A percentile compares a stretch with the other conserved stretches of the same genome.
phyloP scores from a whole-genome alignment of 2,329 filamentous ascomycete genomes.

The Podosphaera xanthii region DNA sequence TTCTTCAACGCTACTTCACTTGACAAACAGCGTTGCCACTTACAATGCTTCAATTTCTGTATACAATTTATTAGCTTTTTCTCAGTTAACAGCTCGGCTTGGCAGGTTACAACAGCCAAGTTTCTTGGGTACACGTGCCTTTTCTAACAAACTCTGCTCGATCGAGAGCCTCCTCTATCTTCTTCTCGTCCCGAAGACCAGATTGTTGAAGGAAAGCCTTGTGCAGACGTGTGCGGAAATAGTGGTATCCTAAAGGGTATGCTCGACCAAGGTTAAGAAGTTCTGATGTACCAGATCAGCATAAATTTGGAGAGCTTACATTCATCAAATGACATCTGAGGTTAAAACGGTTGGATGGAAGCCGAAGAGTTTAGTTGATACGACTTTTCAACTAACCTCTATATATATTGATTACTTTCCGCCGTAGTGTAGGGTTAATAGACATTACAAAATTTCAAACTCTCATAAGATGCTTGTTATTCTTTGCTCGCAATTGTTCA shows the following conservation, averaged over 20 bases:
- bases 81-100: neutral
- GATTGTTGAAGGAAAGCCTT: slow-evolving; percentile 64
- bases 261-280: slow-evolving; percentile 65
- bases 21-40: slow-evolving; percentile 19
- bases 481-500: too few relatives aligned
- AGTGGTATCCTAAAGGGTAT: slow-evolving; percentile 66
- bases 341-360: neutral
- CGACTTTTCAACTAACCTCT: slow-evolving; percentile 36
- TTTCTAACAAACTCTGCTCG: slow-evolving; percentile 79
- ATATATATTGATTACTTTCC: slow-evolving; percentile 66
- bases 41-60: slow-evolving; percentile 80
- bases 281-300: slow-evolving; percentile 26
- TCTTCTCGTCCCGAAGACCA: slow-evolving; percentile 42
- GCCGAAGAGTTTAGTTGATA: neutral
- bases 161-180: slow-evolving; percentile 54
- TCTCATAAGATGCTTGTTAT: too few relatives aligned
- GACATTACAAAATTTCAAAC: slow-evolving; percentile 1
- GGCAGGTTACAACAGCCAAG: neutral
- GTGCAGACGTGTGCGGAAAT: slow-evolving; percentile 64
- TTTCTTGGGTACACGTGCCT: slow-evolving; percentile 25
- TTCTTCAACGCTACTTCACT: slow-evolving; percentile 5
- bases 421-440: slow-evolving; percentile 28
- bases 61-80: neutral
- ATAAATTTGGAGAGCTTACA: neutral
- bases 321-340: too few relatives aligned